Base-by-base conservation (phyloP, 306 rosid species). In the Medicago ruthenica region DNA sequence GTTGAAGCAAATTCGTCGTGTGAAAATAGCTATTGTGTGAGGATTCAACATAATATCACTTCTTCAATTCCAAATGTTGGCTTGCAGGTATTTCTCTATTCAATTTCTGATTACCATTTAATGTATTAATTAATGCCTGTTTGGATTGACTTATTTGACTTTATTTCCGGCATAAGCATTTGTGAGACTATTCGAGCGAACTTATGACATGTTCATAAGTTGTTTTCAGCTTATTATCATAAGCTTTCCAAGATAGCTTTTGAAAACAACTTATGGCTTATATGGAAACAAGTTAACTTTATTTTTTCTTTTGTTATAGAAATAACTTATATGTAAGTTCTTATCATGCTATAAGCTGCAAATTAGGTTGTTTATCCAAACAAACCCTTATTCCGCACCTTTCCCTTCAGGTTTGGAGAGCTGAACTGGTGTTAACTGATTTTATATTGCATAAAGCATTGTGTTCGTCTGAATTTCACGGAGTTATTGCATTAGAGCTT, bases 41-140 rank as follows among this genome's bases (percentile, higher is more conserved):
- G 69, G 27, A 85, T 94, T 74, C 96, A 81, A 84, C 98, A 94
- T 81, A 88, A 84, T 83, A 86, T 92, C 83, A 88, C 96, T 58
- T 88, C 98, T 9, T 86, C 91, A 9, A 86, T 92, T 83, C 95
- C 95, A 41, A 84, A 83, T 75, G 98, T 95, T 74, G 97, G 98
- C 70, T 85, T 92, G 65, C 98, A 94, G 89, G 98, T 92, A 77
- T 83, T 58, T 81, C 24, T 65, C 22, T 71, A 37, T 51, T 63
- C 18, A 66, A 47, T 75, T 79, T 24, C 3, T n/a, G n/a, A n/a
- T n/a, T n/a, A 27, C 31, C 31, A 0, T 27, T 27, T 27, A 27
- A 27, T 27, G 31, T 24, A 24, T 24, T 24, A 24, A 24, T 24
- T 24, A 24, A 24, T 24, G 27, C 27, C 36, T 4, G 36, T 34